Evolutionary conservation across 352 stramenopile species (phyloP).

Genomic region (Albugo candida): DNA sequence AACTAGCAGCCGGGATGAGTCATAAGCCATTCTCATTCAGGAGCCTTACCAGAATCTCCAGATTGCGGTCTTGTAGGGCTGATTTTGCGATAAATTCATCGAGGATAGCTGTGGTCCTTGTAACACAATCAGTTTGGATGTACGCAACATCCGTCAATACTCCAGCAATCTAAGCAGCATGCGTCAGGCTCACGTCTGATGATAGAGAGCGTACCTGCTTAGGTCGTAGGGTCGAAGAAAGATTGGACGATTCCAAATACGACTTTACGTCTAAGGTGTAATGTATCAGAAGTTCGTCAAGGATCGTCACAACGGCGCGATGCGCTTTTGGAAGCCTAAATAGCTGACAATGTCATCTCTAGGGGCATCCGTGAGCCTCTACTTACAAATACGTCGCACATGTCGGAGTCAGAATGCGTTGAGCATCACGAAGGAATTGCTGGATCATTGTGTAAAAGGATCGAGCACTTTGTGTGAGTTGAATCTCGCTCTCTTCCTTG

Average conservation of each 20-base stretch:
- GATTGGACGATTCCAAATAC: slow-evolving; percentile 42
- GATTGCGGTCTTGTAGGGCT: slow-evolving; percentile 20
- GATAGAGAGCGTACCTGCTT: slow-evolving; percentile 18
- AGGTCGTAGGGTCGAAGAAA: slow-evolving; percentile 29
- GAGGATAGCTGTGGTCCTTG: slow-evolving; percentile 27
- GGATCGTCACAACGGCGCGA: slow-evolving; percentile 27
- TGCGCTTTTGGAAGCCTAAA: slow-evolving; percentile 35
- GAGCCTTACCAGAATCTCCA: slow-evolving; percentile 18
- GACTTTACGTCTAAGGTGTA: slow-evolving; percentile 36
- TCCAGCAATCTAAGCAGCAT: slow-evolving; percentile 14
- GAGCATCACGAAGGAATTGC: slow-evolving; percentile 56
- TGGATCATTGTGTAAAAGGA: slow-evolving; percentile 66
- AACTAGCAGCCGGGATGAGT: too few relatives aligned
- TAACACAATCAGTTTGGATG: slow-evolving; percentile 35
- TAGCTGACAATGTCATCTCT: not conserved
- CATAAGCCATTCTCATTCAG: not conserved
- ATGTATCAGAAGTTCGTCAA: slow-evolving; percentile 35
- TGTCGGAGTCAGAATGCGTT: slow-evolving; percentile 59
- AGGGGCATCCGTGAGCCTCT: not conserved
- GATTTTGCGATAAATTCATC: slow-evolving; percentile 30
- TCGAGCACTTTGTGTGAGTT: slow-evolving; percentile 56
- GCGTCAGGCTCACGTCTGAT: not conserved
- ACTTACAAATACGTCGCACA: slow-evolving; percentile 52
- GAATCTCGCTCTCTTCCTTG: slow-evolving; percentile 46
- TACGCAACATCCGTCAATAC: slow-evolving; percentile 53